A percentile compares a stretch with the other conserved stretches of the same genome.
These are phyloP conservation scores for Paramecium primaurelia DNA, from an alignment of 73 alveolate species.

Conservation along the genomic window DNA sequence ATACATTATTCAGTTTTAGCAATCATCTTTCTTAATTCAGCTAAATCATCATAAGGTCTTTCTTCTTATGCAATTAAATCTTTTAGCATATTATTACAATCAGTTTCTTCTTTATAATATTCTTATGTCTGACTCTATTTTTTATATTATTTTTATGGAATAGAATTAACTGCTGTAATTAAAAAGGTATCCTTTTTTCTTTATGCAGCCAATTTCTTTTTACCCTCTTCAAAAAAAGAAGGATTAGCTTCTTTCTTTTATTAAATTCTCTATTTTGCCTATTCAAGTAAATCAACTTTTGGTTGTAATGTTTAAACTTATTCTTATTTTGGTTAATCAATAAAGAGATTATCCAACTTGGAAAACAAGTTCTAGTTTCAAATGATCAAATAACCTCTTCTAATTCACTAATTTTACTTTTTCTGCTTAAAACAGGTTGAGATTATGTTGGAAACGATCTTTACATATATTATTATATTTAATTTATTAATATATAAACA, in stretches of 20 bases:
- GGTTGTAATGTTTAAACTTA: neutral
- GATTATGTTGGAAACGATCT: neutral
- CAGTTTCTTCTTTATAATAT: neutral
- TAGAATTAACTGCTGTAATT: conserved; percentile 26
- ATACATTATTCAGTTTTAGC: neutral
- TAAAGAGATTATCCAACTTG: neutral
- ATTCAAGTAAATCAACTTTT: neutral
- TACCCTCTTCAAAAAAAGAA: conserved; percentile 19
- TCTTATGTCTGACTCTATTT: neutral
- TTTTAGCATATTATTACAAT: neutral
- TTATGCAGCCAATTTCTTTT: neutral
- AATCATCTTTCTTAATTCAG: conserved; percentile 9
- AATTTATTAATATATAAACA: neutral
- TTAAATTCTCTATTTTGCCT: neutral
- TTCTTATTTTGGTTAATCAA: conserved; percentile 5
- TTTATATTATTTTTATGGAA: neutral
- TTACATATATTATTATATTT: neutral
- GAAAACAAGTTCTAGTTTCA: conserved; percentile 12
- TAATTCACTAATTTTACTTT: conserved; percentile 1
- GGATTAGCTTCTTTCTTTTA: conserved; percentile 20
- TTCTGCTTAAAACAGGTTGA: neutral
- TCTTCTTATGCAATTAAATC: neutral
- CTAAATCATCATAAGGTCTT: conserved; percentile 12
- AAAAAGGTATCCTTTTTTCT: conserved; percentile 12
- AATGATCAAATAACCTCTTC: neutral